phyloP scores from a whole-genome alignment of 2,329 filamentous ascomycete species.

The Penicillium sp. region DNA sequence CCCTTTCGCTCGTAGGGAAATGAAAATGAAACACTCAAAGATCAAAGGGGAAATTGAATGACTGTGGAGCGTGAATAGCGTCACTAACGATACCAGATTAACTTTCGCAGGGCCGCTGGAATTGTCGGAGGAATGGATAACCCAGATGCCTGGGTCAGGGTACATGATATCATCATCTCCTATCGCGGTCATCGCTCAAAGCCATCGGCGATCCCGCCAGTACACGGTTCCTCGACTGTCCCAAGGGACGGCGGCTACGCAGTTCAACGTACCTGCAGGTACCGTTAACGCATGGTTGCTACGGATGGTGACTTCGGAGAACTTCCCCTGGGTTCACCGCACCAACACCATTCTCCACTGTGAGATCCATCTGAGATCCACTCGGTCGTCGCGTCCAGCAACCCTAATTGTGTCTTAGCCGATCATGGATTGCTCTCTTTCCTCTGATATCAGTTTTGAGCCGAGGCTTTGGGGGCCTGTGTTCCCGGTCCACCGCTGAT shows the following conservation, averaged over 20 bases:
- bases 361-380: not conserved
- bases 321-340: conserved; percentile 1
- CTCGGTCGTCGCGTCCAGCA: not conserved
- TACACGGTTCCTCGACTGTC: not conserved
- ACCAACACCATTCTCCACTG: not conserved
- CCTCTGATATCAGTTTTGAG: conserved; percentile 10
- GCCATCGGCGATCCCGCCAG: conserved; percentile 1
- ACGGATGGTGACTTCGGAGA: conserved; percentile 6
- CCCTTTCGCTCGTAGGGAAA: too few relatives aligned
- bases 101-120: not conserved
- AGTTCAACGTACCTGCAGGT: conserved; percentile 7
- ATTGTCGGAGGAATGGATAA: not conserved
- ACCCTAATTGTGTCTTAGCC: not conserved
- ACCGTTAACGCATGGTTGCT: not conserved
- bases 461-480: not conserved
- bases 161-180: not conserved
- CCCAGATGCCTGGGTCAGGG: not conserved
- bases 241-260: not conserved
- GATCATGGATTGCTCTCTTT: not conserved
- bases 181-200: not conserved
- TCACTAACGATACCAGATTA: too few relatives aligned
- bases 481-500: not conserved
- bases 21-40: not conserved
- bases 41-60: not conserved
- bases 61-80: too few relatives aligned